Evolutionary conservation across 2,329 filamentous ascomycete genomes (phyloP).

Genomic region (Penicillium sp.): DNA sequence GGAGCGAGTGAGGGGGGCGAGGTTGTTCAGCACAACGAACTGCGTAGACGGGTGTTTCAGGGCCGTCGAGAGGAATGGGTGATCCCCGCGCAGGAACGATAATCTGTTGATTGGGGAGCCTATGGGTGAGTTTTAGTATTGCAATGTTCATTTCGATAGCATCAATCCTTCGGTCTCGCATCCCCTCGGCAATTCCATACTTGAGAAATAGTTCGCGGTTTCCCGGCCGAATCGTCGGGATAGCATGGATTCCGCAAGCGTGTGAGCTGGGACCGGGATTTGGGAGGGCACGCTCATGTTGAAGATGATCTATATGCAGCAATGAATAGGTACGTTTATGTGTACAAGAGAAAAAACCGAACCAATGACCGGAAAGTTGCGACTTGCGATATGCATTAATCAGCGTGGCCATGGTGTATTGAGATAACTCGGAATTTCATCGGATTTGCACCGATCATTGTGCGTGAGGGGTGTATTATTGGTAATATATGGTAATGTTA

Average conservation of each 20-base stretch:
- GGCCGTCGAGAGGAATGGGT: constrained; percentile 50
- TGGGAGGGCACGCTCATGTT: constrained; percentile 33
- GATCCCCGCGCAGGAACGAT: constrained; percentile 51
- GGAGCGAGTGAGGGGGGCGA: constrained; percentile 70
- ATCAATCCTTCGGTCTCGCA: background rate
- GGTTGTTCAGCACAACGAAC: constrained; percentile 78
- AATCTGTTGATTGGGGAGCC: constrained; percentile 53
- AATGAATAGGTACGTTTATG: background rate
- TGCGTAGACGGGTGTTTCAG: constrained; percentile 49
- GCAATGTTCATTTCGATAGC: background rate
- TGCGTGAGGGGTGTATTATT: background rate
- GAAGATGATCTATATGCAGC: constrained; percentile 3
- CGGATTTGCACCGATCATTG: constrained; percentile 15
- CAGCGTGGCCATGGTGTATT: constrained; percentile 14
- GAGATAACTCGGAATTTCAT: constrained; percentile 2
- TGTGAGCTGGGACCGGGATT: constrained; percentile 60
- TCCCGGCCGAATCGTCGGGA: constrained; percentile 52
- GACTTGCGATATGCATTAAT: constrained; percentile 16
- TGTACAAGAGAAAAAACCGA: background rate
- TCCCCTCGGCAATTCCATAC: constrained; percentile 29
- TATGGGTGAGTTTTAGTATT: constrained; percentile 18
- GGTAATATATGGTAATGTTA: constrained; percentile 6
- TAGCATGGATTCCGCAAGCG: constrained; percentile 58
- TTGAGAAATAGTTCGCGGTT: constrained; percentile 54
- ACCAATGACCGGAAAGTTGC: background rate